Conservation (phyloP, 768 basidiomycete genomes). For the Lactifluus rugatus region DNA sequence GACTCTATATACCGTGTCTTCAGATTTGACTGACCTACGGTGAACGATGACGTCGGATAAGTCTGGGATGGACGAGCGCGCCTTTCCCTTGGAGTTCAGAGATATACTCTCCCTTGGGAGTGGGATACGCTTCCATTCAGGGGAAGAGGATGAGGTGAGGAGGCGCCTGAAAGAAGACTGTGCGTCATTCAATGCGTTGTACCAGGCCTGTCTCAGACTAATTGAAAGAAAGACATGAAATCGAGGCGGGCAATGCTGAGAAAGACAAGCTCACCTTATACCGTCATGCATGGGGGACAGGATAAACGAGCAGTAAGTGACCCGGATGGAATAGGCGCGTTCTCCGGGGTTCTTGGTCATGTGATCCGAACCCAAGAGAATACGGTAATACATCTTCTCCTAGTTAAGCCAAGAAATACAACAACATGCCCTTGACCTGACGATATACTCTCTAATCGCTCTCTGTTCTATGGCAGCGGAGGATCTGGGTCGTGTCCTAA, state of each 20-base stretch:
- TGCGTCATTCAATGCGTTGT: conserved; percentile 60
- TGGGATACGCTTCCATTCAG: conserved; percentile 76
- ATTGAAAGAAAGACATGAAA: not conserved
- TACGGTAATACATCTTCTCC: no score
- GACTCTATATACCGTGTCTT: conserved; percentile 73
- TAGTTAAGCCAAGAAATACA: no score
- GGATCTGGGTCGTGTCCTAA: conserved; percentile 53
- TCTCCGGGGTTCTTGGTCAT: no score
- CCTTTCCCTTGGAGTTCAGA: conserved; percentile 51
- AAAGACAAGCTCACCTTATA: conserved; percentile 31
- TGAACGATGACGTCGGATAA: conserved; percentile 69
- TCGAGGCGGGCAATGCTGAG: conserved; percentile 22
- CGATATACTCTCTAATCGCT: not conserved
- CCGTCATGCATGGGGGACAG: conserved; percentile 36
- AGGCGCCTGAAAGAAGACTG: conserved; percentile 71
- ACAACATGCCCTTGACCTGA: not conserved
- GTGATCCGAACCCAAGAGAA: no score
- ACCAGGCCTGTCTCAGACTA: conserved; percentile 83
- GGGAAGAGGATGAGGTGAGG: conserved; percentile 55
- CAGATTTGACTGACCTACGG: conserved; percentile 54
- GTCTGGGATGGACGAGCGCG: conserved; percentile 46
- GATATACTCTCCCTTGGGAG: conserved; percentile 32
- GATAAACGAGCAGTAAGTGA: not conserved
- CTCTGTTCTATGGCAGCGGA: not conserved
- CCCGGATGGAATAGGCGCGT: no score